Percentiles rank a stretch among this genome's conserved stretches.
Evolutionary conservation across 2,329 filamentous ascomycete genomes (phyloP).

Genomic region (Sclerotiophoma versabilis): DNA sequence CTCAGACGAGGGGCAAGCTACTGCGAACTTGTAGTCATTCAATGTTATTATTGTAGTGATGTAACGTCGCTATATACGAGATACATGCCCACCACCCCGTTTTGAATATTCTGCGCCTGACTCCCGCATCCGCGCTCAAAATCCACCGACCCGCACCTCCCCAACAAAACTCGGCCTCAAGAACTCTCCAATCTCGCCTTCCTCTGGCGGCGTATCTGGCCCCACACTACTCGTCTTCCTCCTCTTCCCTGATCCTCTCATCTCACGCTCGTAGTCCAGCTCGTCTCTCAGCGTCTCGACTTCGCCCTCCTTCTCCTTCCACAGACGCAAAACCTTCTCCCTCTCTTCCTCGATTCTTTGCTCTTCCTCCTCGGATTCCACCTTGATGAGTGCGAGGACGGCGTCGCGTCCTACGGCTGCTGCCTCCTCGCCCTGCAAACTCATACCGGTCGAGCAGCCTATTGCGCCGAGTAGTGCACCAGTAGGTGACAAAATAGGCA

Average conservation of each 20-base stretch:
- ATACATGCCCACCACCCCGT: neutral
- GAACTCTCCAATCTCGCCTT: conserved; percentile 20
- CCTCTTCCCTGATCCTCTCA: conserved; percentile 18
- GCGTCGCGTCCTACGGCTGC: conserved; percentile 60
- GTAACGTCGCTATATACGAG: neutral
- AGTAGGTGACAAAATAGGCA: conserved; percentile 56
- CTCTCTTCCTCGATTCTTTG: conserved; percentile 28
- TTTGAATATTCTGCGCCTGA: neutral
- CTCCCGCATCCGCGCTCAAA: neutral
- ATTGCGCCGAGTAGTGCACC: conserved; percentile 61
- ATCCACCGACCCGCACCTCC: conserved; percentile 26
- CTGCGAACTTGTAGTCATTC: neutral
- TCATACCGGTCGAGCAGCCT: conserved; percentile 62
- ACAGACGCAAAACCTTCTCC: conserved; percentile 28
- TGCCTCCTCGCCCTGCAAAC: conserved; percentile 60
- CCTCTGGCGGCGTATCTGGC: conserved; percentile 34
- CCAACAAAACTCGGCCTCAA: conserved; percentile 31
- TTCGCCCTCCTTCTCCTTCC: conserved; percentile 35
- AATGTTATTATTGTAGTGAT: neutral
- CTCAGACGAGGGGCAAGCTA: neutral
- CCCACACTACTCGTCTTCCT: conserved; percentile 27
- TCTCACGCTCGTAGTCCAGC: conserved; percentile 19
- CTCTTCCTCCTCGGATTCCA: conserved; percentile 28
- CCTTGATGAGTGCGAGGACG: conserved; percentile 41
- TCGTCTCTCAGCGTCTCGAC: conserved; percentile 26